phyloP scores from a whole-genome alignment of 1,284 basidiomycete genomes.

The Malassezia vespertilionis region DNA sequence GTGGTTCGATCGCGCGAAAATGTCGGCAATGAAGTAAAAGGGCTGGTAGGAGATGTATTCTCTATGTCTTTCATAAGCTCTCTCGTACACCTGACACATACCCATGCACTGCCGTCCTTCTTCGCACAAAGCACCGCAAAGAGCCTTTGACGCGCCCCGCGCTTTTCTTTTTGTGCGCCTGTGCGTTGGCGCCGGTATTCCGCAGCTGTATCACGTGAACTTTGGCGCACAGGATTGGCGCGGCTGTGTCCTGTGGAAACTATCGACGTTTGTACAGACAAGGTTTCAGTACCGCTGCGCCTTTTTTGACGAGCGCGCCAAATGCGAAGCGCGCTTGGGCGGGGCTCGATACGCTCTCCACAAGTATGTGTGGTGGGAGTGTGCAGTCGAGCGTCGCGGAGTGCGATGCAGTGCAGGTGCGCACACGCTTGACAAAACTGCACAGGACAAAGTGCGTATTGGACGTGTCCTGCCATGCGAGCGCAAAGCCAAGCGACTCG shows the following conservation, averaged over 20 bases:
- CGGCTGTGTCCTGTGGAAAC: constrained; percentile 30
- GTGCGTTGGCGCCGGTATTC: constrained; percentile 5
- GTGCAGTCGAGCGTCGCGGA: no score
- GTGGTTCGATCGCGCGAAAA: no score
- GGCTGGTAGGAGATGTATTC: neutral
- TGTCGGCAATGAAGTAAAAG: neutral
- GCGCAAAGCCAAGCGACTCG: constrained; percentile 65
- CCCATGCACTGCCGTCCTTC: neutral
- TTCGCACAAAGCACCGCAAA: neutral
- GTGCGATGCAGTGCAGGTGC: no score
- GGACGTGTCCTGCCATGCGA: constrained; percentile 49
- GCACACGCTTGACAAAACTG: constrained; percentile 22
- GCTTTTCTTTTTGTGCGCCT: neutral
- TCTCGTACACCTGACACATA: neutral
- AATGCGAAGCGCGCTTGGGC: constrained; percentile 6
- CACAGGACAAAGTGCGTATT: constrained; percentile 37
- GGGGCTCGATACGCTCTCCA: no score
- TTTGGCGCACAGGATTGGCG: neutral
- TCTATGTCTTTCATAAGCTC: no score
- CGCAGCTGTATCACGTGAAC: constrained; percentile 2
- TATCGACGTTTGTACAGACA: constrained; percentile 93
- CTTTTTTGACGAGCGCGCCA: constrained; percentile 53
- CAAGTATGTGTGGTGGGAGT: no score
- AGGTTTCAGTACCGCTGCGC: constrained; percentile 63
- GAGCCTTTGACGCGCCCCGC: no score